Percentiles rank a stretch among this genome's conserved stretches.
Conservation (phyloP, 2,329 filamentous ascomycete genomes). For the Whalleya microplaca region DNA sequence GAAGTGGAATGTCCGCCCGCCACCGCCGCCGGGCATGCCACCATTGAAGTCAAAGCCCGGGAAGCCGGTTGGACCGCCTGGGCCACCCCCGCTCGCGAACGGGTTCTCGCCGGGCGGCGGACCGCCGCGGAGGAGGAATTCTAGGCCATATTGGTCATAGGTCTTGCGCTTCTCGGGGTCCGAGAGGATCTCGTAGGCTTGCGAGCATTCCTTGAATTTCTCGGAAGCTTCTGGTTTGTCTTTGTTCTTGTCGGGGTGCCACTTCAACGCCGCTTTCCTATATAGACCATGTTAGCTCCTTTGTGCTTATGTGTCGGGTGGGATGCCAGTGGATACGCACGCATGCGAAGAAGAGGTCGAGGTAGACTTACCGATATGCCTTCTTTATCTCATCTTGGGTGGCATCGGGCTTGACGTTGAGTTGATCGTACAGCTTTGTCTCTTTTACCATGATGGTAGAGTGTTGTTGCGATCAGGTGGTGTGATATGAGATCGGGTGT, state of each 20-base stretch:
- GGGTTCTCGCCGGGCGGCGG: constrained; percentile 68
- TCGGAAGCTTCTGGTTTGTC: constrained; percentile 83
- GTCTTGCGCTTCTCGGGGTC: constrained; percentile 96
- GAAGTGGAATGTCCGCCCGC: constrained; percentile 66
- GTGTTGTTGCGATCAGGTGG: constrained; percentile 9
- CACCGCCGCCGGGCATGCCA: constrained; percentile 47
- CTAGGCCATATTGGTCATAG: constrained; percentile 93
- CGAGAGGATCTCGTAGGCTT: constrained; percentile 97
- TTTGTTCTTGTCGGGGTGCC: constrained; percentile 98
- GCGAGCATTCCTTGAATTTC: constrained; percentile 97
- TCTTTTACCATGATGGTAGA: constrained; percentile 80
- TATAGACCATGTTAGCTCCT: constrained; percentile 5
- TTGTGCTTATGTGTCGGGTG: constrained; percentile 8
- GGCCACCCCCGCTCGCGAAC: constrained; percentile 59
- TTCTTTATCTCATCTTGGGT: constrained; percentile 97
- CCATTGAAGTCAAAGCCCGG: constrained; percentile 56
- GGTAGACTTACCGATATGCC: constrained; percentile 73
- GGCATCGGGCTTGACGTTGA: constrained; percentile 78
- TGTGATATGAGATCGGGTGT: background rate
- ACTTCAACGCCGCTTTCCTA: constrained; percentile 87
- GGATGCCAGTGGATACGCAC: background rate
- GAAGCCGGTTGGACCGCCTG: constrained; percentile 55
- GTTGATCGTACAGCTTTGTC: constrained; percentile 90
- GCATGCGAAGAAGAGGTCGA: constrained; percentile 6
- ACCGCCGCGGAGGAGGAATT: constrained; percentile 85